Base-by-base conservation (phyloP, 2,329 filamentous ascomycete species). In the Phyllosticta citriasiana region DNA sequence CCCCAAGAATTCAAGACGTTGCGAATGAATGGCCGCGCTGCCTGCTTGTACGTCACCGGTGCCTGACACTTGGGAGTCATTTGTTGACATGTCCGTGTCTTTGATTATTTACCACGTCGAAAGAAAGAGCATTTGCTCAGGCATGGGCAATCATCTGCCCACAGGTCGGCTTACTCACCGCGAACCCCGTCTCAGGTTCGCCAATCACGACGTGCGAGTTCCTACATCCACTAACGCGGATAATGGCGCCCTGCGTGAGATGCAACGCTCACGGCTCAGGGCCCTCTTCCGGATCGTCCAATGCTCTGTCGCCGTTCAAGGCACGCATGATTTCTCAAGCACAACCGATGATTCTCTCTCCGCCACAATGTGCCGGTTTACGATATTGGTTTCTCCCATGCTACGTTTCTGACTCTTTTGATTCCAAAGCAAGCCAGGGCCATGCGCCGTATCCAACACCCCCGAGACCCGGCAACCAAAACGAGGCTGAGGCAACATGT, bases 181-280 rank as follows among this genome's bases (percentile, higher is more conserved):
- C 55, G n/a, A 27, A 26, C 40, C 58, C 51, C 50, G 58, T 60
- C 25, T 55, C 58, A 60, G 33, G 35, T 6, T 24, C 35, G 30
- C 58, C 58, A 60, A 60, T 60, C 58, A 60, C 55, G n/a, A 26
- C 30, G 52, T 40, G 55, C 53, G 53, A 60, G 58, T 60, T 60
- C 58, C 58, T 60, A 60, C 58, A 60, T 60, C 47, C 55, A 24
- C 53, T 55, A 55, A 60, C 55, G 58, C 58, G 55, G 51, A 60
- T 27, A 50, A 60, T 27, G 35, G 58, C 53, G 53, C 55, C 53
- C n/a, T 60, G 58, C 53, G 53, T 60, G 33, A 40, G 33, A 40
- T 40, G 33, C 33, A 40, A 40, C 9, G 33, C 33, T 40, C 33
- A 40, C 5, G 33, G 33, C 33, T 40, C 33, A 40, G 33, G 33